Conservation (phyloP, 1,139 yeast species). For the Nakaseomyces kungkrabaensis region DNA sequence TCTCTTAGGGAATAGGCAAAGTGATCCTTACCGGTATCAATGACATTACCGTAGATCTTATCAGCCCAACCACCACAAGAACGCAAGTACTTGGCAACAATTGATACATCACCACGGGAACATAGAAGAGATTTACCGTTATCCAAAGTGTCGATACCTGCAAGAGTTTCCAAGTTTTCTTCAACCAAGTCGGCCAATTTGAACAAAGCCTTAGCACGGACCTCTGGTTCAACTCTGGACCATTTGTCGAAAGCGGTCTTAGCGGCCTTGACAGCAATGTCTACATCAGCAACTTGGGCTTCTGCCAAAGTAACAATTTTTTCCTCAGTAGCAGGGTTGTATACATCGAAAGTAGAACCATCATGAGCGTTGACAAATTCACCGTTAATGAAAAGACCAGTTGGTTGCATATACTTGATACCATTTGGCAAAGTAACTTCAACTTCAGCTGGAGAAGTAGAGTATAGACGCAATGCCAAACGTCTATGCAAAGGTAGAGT, state of each 20-base stretch:
- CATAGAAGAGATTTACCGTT: slow-evolving; percentile 59
- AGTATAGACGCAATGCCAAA: slow-evolving; percentile 21
- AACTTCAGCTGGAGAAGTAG: slow-evolving; percentile 36
- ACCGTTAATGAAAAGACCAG: slow-evolving; percentile 42
- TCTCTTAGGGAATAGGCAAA: slow-evolving; percentile 44
- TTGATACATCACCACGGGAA: slow-evolving; percentile 46
- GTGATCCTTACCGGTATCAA: slow-evolving; percentile 47
- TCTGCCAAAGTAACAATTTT: slow-evolving; percentile 37
- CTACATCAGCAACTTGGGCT: slow-evolving; percentile 40
- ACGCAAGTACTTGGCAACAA: slow-evolving; percentile 47
- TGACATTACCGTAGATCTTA: slow-evolving; percentile 53
- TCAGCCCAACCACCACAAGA: slow-evolving; percentile 76
- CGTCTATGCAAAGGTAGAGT: slow-evolving; percentile 5
- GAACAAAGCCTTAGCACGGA: slow-evolving; percentile 44
- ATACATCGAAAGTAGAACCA: slow-evolving; percentile 35
- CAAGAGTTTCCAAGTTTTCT: slow-evolving; percentile 40
- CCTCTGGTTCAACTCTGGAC: slow-evolving; percentile 37
- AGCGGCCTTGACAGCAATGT: slow-evolving; percentile 40
- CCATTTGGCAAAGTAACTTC: slow-evolving; percentile 48
- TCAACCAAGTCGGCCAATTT: slow-evolving; percentile 56
- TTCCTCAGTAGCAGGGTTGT: slow-evolving; percentile 40
- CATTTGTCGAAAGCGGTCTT: slow-evolving; percentile 35
- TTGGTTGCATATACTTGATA: slow-evolving; percentile 40
- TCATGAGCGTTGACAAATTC: slow-evolving; percentile 36
- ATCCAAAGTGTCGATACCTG: slow-evolving; percentile 63